Evolutionary conservation across 169 alveolate species (phyloP).

Genomic region (Theileria sp.): DNA sequence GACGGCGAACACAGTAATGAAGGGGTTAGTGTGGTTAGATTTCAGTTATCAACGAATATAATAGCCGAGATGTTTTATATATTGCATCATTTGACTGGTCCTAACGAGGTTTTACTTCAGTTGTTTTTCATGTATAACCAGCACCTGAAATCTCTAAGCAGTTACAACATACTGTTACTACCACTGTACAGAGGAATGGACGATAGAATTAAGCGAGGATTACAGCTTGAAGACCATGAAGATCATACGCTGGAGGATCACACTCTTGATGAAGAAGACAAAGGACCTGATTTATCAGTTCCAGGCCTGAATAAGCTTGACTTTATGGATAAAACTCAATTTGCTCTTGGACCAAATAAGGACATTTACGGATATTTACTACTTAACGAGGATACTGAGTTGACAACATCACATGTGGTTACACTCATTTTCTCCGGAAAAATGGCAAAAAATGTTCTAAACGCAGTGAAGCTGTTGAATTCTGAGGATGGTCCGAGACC

Average conservation of each 20-base stretch:
- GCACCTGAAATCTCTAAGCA: constrained; percentile 37
- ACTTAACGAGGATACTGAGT: constrained; percentile 53
- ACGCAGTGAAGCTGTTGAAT: constrained; percentile 34
- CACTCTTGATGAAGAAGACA: background rate
- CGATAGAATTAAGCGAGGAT: constrained; percentile 1
- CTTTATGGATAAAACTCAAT: constrained; percentile 23
- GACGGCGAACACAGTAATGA: constrained; percentile 17
- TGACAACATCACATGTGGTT: constrained; percentile 50
- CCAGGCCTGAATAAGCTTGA: constrained; percentile 14
- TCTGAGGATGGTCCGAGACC: constrained; percentile 46
- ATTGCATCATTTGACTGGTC: constrained; percentile 52
- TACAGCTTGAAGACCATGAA: background rate
- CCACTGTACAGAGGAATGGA: constrained; percentile 55
- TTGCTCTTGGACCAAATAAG: constrained; percentile 23
- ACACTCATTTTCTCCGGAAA: constrained; percentile 43
- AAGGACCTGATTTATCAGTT: background rate
- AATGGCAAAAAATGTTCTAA: constrained; percentile 26
- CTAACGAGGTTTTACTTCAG: constrained; percentile 55
- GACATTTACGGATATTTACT: constrained; percentile 39
- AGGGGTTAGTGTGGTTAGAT: constrained; percentile 9
- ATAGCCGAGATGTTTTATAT: constrained; percentile 61
- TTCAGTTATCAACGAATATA: constrained; percentile 27
- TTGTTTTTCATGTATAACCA: constrained; percentile 43
- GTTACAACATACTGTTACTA: constrained; percentile 54
- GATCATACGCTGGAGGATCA: background rate